These are phyloP conservation scores for Madurella mycetomatis DNA, from an alignment of 2,329 filamentous ascomycete genomes.

Conservation along the genomic window DNA sequence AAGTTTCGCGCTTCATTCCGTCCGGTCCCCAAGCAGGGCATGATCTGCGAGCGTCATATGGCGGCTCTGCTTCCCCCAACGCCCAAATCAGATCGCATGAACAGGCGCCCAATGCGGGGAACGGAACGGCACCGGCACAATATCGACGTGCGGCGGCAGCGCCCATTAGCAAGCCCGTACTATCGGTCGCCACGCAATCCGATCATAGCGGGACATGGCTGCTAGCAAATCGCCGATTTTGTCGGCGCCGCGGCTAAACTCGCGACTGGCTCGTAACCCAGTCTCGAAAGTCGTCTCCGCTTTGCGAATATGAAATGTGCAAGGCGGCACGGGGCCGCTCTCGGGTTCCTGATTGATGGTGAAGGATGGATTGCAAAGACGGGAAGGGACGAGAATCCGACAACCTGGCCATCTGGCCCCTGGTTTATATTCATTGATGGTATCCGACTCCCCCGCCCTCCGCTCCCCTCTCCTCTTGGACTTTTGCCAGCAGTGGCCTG, in stretches of 20 bases:
- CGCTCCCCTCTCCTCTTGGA: background rate
- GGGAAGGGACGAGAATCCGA: background rate
- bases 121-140: background rate
- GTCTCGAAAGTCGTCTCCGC: background rate
- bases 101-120: background rate
- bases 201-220: background rate
- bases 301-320: background rate
- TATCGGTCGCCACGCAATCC: conserved; percentile 3
- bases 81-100: background rate
- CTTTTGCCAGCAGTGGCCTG: background rate
- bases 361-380: background rate
- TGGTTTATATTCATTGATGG: background rate
- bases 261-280: conserved; percentile 1
- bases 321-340: background rate
- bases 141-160: background rate
- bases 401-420: background rate
- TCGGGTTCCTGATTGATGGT: background rate
- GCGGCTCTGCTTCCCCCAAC: background rate
- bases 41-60: background rate
- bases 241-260: conserved; percentile 12
- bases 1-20: background rate
- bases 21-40: background rate
- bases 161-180: background rate
- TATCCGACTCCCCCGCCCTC: background rate
- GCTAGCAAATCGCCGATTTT: conserved; percentile 1